Evolutionary conservation across 805 yeast species (phyloP), one percentile per base, ranked within the genome.

Genomic region (Nakazawaea siamensis): DNA sequence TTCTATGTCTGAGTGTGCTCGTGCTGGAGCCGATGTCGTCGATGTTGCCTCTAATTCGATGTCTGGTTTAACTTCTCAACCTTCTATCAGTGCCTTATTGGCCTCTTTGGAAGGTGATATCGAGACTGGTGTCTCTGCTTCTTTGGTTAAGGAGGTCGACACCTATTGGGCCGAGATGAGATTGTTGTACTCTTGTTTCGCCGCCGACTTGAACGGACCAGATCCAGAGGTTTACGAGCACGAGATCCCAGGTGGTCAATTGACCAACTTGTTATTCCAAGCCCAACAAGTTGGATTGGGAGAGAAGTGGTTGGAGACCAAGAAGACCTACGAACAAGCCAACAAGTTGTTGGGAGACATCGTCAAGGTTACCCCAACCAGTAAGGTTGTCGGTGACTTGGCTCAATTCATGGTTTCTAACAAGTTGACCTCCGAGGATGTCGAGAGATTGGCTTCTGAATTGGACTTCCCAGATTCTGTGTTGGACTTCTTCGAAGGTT

Each of bases 341-440:
- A 92, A 92, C 66, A 62, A 71, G 51, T 70, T 92, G 43, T 71
- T 92, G 45, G 99, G 99, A 44, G 99, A 92, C 58, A 75, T 92
- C 56, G 97, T 92, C 51, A 92, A 92, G 68, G 99, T 92, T 35
- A 92, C 99, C 9, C 99, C 99, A 42, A 92, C 98, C 17, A 88
- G 97, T n/a, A 92, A 92, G 70, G 98, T 92, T 52, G 99, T 92
- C 44, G 98, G 98, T 51, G 99, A 92, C 56, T 75, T 92, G 63
- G 98, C 98, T n/a, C 99, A 92, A 66, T 92, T 92, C 55, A 92
- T 92, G 98, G 98, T 92, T 41, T 76, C 95, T 31, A 92, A 92
- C 70, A 87, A 87, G 62, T 71, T 92, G 51, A 70, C 79, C 8
- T 67, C 82, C 33, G 84, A 82, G 50, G 99, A 92, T 54, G 94